Percentiles rank a stretch among this genome's conserved stretches.
Conservation (phyloP, 345 rosid species). For the Carallia pectinifolia region DNA sequence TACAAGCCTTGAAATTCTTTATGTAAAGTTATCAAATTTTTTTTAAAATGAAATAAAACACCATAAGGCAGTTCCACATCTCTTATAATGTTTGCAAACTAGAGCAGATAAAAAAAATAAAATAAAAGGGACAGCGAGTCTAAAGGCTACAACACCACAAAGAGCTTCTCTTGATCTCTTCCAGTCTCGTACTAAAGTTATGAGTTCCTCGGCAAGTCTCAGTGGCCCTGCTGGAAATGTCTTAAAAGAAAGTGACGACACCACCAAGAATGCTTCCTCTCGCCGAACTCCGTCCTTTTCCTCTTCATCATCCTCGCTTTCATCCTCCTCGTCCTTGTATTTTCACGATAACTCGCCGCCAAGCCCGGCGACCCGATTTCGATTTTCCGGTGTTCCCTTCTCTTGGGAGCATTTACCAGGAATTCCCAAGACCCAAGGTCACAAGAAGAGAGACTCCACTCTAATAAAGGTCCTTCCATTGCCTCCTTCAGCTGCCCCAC, state of each 20-base stretch:
- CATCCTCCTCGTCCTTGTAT: constrained; percentile 39
- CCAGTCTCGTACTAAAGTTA: constrained; percentile 8
- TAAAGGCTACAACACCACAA: not conserved
- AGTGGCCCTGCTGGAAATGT: constrained; percentile 18
- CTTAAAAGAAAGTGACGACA: constrained; percentile 14
- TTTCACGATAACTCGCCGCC: constrained; percentile 49
- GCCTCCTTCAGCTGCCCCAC: constrained; percentile 52
- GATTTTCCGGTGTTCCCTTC: constrained; percentile 74
- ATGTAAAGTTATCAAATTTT: too few species aligned
- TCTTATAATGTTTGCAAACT: not conserved
- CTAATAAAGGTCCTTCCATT: constrained; percentile 44
- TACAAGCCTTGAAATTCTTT: too few species aligned
- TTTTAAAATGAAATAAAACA: not conserved
- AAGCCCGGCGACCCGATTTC: constrained; percentile 58
- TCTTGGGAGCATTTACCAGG: constrained; percentile 95
- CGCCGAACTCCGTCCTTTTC: constrained; percentile 33
- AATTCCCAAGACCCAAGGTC: constrained; percentile 59
- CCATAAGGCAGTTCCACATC: not conserved
- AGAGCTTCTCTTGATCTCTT: not conserved
- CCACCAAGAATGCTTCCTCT: constrained; percentile 9
- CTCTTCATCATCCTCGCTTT: constrained; percentile 31
- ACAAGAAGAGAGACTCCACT: constrained; percentile 31
- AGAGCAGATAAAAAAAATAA: not conserved
- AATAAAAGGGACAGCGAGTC: not conserved
- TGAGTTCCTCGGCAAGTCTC: constrained; percentile 18